Conservation (phyloP, 495 filamentous ascomycete species). For the Hyaloscypha finlandica region DNA sequence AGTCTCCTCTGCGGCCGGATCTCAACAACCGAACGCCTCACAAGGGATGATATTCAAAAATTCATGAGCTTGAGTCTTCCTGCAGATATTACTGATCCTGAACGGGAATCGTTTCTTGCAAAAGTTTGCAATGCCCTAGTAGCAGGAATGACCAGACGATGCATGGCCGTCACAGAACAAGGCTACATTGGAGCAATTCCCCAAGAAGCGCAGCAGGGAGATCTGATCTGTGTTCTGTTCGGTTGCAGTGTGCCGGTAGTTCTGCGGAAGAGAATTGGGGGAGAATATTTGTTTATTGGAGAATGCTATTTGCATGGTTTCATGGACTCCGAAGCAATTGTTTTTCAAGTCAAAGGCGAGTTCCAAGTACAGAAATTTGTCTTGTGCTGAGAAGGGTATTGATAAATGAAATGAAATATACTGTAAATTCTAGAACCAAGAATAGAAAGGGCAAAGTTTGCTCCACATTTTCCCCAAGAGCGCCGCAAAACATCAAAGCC, state of each 20-base stretch:
- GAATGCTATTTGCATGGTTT: slow-evolving; percentile 22
- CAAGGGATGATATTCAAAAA: background rate
- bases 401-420: too few species aligned
- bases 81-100: background rate
- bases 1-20: background rate
- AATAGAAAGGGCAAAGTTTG: too few species aligned
- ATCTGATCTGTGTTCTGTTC: slow-evolving; percentile 21
- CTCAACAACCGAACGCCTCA: background rate
- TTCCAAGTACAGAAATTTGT: too few species aligned
- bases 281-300: slow-evolving; percentile 6
- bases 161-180: background rate
- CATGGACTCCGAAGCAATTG: slow-evolving; percentile 17
- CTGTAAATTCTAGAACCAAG: too few species aligned
- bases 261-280: background rate
- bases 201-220: slow-evolving; percentile 1
- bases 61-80: background rate
- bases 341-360: background rate
- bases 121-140: too few species aligned
- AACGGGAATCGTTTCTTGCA: background rate
- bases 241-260: slow-evolving; percentile 22
- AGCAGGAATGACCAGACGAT: background rate
- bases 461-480: too few species aligned
- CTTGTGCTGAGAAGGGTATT: too few species aligned
- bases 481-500: too few species aligned
- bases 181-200: slow-evolving; percentile 3